phyloP scores from a whole-genome alignment of 805 yeast species.

The Nakazawaea molendinolei region DNA sequence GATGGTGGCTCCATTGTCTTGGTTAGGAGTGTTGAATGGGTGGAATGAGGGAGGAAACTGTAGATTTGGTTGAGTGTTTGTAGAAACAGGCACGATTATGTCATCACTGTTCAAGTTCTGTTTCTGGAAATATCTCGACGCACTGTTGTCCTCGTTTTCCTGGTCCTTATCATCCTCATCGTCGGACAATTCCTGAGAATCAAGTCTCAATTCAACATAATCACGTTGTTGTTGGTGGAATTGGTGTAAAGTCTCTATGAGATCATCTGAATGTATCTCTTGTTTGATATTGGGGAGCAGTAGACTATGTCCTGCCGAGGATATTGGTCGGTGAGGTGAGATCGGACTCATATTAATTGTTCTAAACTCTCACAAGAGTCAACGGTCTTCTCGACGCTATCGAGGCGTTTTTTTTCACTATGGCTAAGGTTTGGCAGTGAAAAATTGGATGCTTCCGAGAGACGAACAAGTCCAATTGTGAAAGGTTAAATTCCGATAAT shows the following conservation, averaged over 20 bases:
- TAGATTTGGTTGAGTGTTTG: slow-evolving; percentile 17
- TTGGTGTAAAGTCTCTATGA: slow-evolving; percentile 10
- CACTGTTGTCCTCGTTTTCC: slow-evolving; percentile 1
- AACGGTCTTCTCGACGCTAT: background rate
- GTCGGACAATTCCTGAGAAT: background rate
- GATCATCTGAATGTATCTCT: slow-evolving; percentile 8
- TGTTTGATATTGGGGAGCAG: slow-evolving; percentile 8
- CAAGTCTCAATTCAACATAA: background rate
- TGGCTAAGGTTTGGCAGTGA: too few species aligned
- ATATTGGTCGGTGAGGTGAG: slow-evolving; percentile 5
- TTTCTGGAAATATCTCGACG: background rate
- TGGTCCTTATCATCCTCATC: slow-evolving; percentile 2
- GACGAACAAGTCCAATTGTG: too few species aligned
- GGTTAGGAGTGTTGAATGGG: background rate
- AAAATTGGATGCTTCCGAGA: too few species aligned
- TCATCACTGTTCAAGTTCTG: slow-evolving; percentile 11
- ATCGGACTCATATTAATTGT: slow-evolving; percentile 10
- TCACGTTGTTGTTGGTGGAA: slow-evolving; percentile 9
- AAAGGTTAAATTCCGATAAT: too few species aligned
- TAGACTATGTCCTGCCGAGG: background rate
- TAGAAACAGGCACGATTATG: slow-evolving; percentile 7
- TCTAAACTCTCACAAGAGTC: too few species aligned
- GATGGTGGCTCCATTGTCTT: slow-evolving; percentile 2
- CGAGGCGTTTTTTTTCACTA: background rate
- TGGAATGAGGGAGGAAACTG: slow-evolving; percentile 20